Evolutionary conservation across 306 rosid genomes (phyloP), one percentile per base, ranked within the genome.

Genomic region (Canavalia ensiformis): DNA sequence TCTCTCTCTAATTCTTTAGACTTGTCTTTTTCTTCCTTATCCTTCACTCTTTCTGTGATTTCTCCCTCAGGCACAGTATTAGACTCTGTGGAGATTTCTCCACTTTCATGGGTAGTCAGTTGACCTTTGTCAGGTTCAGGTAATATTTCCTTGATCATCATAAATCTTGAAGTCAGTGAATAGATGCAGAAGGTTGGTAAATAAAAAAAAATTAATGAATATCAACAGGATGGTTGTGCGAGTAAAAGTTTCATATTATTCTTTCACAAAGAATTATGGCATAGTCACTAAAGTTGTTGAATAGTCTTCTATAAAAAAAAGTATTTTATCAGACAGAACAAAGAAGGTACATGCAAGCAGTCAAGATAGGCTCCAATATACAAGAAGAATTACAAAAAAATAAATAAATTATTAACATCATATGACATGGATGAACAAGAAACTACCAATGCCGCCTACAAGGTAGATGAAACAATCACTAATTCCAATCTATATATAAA

Each of bases 1-100:
- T 96, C 99, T 80, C 75, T 92, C 66, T 93, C 99, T 37, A 77
- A 70, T 50, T 96, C 99, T 84, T 88, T 96, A 75, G 80, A 79
- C 86, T 90, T 95, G 7, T 93, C 98, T 76, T 88, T 92, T 56
- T 96, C 96, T 82, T 96, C 99, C 86, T 82, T 88, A 57, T 93
- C 98, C 63, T 96, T 94, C 74, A 86, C 88, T 81, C 72, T 90
- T 62, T 93, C 97, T 54, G 50, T 30, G 72, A 69, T 88, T 90
- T 91, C 93, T 25, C 87, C 91, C 72, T 92, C 98, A 69, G 85
- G 89, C 71, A 84, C 62, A 77, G 86, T 76, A 76, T 82, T 85
- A 56, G 89, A 83, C 47, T 88, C 99, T 13, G 86, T n/a, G 73
- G 91, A 86, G 73, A 72, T 72, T 76, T 90, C 97, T 55, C 87